Evolutionary conservation across 768 basidiomycete species (phyloP).

Genomic region (Psilocybe cubensis): DNA sequence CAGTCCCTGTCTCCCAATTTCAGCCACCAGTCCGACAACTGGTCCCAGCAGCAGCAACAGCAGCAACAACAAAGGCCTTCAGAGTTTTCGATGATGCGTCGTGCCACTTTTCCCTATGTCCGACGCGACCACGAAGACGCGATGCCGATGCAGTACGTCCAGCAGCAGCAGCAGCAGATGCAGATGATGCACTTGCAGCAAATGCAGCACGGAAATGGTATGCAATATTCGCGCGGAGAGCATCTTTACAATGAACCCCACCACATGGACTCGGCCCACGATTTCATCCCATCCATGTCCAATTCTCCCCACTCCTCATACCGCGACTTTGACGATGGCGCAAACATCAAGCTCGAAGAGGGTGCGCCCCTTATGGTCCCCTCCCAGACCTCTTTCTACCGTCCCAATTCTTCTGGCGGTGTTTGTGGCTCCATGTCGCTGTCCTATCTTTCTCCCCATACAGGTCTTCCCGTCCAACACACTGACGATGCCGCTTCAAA

Average conservation of each 20-base stretch:
- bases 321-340: conserved; percentile 50
- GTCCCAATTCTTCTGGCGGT: conserved; percentile 25
- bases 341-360: conserved; percentile 71
- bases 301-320: conserved; percentile 47
- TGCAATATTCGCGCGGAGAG: conserved; percentile 36
- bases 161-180: conserved; percentile 46
- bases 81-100: conserved; percentile 56
- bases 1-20: conserved; percentile 36
- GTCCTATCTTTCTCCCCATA: conserved; percentile 42
- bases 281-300: conserved; percentile 38
- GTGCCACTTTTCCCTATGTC: conserved; percentile 79
- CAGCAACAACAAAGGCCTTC: conserved; percentile 39
- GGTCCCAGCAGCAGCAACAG: conserved; percentile 31
- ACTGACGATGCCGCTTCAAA: conserved; percentile 91
- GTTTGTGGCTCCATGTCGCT: conserved; percentile 35
- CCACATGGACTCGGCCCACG: conserved; percentile 16
- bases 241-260: conserved; percentile 36
- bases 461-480: conserved; percentile 77
- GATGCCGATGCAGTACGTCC: conserved; percentile 46
- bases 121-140: conserved; percentile 67
- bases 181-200: conserved; percentile 28
- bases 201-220: conserved; percentile 34
- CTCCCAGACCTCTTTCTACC: conserved; percentile 57
- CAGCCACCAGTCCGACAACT: conserved; percentile 29
- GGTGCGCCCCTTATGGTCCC: conserved; percentile 61